Conservation (phyloP, 495 filamentous ascomycete species). For the Cercophora scortea region DNA sequence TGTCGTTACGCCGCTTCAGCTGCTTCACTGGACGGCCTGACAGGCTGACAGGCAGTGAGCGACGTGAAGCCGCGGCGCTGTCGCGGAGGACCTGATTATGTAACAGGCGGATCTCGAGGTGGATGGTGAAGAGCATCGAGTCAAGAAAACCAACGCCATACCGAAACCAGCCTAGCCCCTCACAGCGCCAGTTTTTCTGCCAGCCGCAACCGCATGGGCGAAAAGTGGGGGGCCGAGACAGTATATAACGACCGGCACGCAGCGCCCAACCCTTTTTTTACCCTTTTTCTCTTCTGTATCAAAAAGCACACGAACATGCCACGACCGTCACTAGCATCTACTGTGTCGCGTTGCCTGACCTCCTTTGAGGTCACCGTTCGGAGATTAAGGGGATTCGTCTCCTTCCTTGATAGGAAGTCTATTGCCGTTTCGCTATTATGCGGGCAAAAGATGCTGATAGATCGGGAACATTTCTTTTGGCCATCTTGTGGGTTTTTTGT, state of each 20-base stretch:
- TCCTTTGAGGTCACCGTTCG: slow-evolving; percentile 32
- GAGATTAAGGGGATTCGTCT: slow-evolving; percentile 24
- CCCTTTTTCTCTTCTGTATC: slow-evolving; percentile 35
- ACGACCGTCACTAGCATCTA: slow-evolving; percentile 1
- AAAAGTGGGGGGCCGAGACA: neutral
- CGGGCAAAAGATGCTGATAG: slow-evolving; percentile 43
- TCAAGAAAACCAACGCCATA: too few relatives aligned
- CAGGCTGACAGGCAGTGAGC: too few relatives aligned
- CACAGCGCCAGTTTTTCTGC: neutral
- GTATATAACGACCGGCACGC: neutral
- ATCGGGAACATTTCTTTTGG: slow-evolving; percentile 25
- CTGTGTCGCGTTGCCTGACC: slow-evolving; percentile 32
- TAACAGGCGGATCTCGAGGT: too few relatives aligned
- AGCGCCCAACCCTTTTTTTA: neutral
- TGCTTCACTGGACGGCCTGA: too few relatives aligned
- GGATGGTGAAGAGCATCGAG: too few relatives aligned
- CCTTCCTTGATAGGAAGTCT: slow-evolving; percentile 47
- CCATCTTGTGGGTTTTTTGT: neutral
- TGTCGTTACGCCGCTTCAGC: too few relatives aligned
- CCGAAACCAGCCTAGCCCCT: neutral
- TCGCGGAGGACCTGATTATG: too few relatives aligned
- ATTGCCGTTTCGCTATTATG: slow-evolving; percentile 13
- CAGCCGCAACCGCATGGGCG: neutral
- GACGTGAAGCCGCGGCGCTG: too few relatives aligned
- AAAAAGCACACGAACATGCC: slow-evolving; percentile 45